These are phyloP conservation scores for Albatrellus sp. DNA, from an alignment of 1,284 basidiomycete species.

Conservation along the genomic window DNA sequence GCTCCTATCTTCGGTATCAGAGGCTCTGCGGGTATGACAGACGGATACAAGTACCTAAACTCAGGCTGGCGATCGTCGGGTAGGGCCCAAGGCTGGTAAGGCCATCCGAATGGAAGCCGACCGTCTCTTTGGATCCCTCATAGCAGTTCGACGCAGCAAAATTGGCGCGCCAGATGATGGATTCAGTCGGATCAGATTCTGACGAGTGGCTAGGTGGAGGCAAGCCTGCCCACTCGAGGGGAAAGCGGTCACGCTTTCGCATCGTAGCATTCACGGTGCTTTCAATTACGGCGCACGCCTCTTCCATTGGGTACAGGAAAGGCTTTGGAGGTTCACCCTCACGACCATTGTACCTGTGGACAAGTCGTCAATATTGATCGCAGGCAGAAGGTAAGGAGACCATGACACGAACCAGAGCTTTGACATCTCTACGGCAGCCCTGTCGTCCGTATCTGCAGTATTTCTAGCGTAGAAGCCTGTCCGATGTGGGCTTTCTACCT, in stretches of 20 bases:
- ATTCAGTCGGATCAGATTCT: conserved; percentile 13
- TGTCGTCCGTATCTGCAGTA: conserved; percentile 24
- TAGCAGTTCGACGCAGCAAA: conserved; percentile 90
- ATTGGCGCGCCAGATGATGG: conserved; percentile 67
- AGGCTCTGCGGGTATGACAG: no score
- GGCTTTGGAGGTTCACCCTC: conserved; percentile 37
- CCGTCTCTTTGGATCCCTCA: conserved; percentile 72
- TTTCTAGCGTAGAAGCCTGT: conserved; percentile 54
- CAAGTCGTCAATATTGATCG: not conserved
- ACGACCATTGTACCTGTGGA: conserved; percentile 67
- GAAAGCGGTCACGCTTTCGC: conserved; percentile 44
- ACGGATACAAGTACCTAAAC: conserved; percentile 54
- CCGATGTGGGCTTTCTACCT: conserved; percentile 77
- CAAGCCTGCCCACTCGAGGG: conserved; percentile 63
- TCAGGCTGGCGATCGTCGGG: conserved; percentile 86
- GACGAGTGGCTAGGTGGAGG: conserved; percentile 14
- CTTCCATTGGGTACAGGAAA: conserved; percentile 67
- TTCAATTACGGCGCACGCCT: conserved; percentile 70
- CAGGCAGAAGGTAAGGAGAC: not conserved
- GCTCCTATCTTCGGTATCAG: conserved; percentile 35
- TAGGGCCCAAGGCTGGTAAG: conserved; percentile 78
- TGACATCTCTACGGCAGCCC: conserved; percentile 7
- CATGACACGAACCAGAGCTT: conserved; percentile 33
- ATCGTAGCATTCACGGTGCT: conserved; percentile 68
- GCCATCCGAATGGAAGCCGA: conserved; percentile 79